Evolutionary conservation across 2,329 filamentous ascomycete genomes (phyloP), one percentile per base, ranked within the genome.

Genomic region (Aspergillus pseudoglaucus): DNA sequence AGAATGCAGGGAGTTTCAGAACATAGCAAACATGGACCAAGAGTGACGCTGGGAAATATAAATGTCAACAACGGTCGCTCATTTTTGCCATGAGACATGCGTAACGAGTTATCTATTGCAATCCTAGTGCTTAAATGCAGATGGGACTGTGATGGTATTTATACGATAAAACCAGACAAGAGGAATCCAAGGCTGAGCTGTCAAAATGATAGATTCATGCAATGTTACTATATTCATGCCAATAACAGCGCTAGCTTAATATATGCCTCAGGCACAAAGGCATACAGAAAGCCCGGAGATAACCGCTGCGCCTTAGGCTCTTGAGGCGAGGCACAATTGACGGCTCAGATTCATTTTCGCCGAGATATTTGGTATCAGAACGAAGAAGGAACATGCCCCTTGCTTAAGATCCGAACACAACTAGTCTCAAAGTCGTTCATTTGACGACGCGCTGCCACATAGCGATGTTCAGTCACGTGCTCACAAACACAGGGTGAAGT

Each of bases 1-100:
- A 49, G 50, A 60, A 56, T 55, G 48, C 47, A 56, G 41, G 46
- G 47, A 44, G 32, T 39, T 37, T 45, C 50, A 48, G 59, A 60
- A 58, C 59, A 60, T 61, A 55, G 58, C 59, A 58, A 46, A 46
- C 15, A 50, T 39, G 37, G 37, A 39, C 15, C 15, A 35, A 35
- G 15, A 35, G 33, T 35, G 17, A 30, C 10, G 25, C 25, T 35
- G 6, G 37, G 17, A 20, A 30, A 30, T 30, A 30, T 30, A 30
- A 30, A 30, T 30, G 25, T 39, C 15, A 39, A 20, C 37, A 18
- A 37, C 6, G 33, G 37, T 18, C 37, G 22, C 15, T 18, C 37
- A 39, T 10, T 2, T 17, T 39, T 39, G 37, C 37, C 37, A 39
- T 39, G 37, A 18, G 37, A 22, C 37, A 22, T 39, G 37, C 37